phyloP scores from a whole-genome alignment of 257 asterid species.

The Salvia hispanica region DNA sequence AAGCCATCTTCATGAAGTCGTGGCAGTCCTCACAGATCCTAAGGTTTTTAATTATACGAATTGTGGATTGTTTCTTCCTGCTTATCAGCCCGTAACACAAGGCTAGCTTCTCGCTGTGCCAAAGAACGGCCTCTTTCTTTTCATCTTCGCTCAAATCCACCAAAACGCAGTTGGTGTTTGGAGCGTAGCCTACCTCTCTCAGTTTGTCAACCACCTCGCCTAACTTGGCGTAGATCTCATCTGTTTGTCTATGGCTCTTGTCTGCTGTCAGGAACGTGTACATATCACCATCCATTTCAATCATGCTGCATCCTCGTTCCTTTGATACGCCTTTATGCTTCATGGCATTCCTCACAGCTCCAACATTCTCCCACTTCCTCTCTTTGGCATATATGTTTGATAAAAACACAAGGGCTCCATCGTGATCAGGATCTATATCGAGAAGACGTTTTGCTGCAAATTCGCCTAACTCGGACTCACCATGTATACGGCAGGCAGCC shows the following conservation, averaged over 20 bases:
- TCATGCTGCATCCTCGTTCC: conserved; percentile 64
- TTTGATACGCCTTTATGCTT: conserved; percentile 50
- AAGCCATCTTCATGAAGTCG: conserved; percentile 65
- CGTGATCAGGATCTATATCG: conserved; percentile 65
- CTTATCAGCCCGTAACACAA: conserved; percentile 55
- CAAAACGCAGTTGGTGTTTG: conserved; percentile 48
- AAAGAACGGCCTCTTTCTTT: conserved; percentile 52
- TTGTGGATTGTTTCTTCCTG: conserved; percentile 42
- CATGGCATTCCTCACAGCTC: conserved; percentile 52
- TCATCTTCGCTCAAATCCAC: conserved; percentile 62
- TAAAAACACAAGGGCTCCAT: conserved; percentile 77
- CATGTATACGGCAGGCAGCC: conserved; percentile 70
- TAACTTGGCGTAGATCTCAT: conserved; percentile 55
- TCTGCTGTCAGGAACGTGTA: conserved; percentile 68
- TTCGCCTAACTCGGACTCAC: conserved; percentile 67
- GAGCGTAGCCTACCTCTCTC: conserved; percentile 53
- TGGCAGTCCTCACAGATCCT: conserved; percentile 79
- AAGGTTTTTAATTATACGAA: conserved; percentile 60
- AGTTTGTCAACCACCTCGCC: conserved; percentile 54
- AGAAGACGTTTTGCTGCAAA: conserved; percentile 72
- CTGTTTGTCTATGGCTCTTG: conserved; percentile 46
- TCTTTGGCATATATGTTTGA: conserved; percentile 68
- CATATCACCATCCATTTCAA: conserved; percentile 50
- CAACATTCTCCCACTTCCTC: conserved; percentile 57
- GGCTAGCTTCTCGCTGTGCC: conserved; percentile 75